Base-by-base conservation (phyloP, 345 rosid genomes). In the Salix brachista region DNA sequence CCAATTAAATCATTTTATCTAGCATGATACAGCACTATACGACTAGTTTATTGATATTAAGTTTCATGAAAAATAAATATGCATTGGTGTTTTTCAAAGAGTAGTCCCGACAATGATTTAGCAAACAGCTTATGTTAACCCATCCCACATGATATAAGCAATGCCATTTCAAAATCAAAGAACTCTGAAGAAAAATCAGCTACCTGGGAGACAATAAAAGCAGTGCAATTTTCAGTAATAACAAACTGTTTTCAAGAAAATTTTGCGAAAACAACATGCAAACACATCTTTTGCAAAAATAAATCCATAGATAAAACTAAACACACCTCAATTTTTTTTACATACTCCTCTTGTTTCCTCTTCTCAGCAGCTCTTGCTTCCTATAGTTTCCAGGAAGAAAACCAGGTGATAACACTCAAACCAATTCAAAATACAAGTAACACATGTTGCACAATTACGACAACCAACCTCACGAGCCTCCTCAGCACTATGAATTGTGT, bases 391-490 rank as follows among this genome's bases (percentile, higher is more conserved):
- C 70, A 83, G 34, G 68, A 26, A 54, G 60, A 8, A 71, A 64
- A 44, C 65, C 6, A 56, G 17, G 50, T 17, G 4, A 39, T 12
- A 54, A 13, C 8, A 21, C 44, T 11, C n/a, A 30, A 60, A 60
- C n/a, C 11, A 64, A 26, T 74, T 25, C 18, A 5, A 36, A 58
- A 36, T 23, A 28, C 17, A 5, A 5, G 5, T 1, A 36, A 50
- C 6, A 41, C 44, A 68, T 12, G 17, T 5, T 41, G n/a, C 30
- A 18, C 23, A 65, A 17, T 37, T 28, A 18, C 23, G 65, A 70
- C 41, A 25, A 70, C 73, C 74, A 81, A 95, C 99, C 98, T 90
- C 94, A 52, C 92, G 97, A 79, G 90, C 93, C 88, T 89, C 98
- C 79, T 93, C 92, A 3, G 91, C 82, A 81, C 98, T 90, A 77